Base-by-base conservation (phyloP, 441 rosid genomes). In the Syzygium syzygioides region DNA sequence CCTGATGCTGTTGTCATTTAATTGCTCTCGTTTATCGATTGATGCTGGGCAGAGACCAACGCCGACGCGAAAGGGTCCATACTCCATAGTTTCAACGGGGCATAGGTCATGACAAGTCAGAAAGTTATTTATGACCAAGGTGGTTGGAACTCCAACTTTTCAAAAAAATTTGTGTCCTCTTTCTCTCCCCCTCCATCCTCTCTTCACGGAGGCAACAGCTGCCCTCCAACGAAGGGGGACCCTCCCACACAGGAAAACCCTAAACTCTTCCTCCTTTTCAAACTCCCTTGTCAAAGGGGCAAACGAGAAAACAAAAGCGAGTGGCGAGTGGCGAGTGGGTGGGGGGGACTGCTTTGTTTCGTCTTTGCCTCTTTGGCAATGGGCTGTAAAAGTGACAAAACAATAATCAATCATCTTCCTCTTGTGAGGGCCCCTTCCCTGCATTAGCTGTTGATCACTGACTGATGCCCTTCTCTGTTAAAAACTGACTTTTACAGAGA, bases 11-110 rank as follows among this genome's bases (percentile, higher is more conserved):
- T 76, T 3, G 52, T 41, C 10, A 4, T 14, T 41, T 25, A 25
- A 71, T 37, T 34, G 48, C 50, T 34, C 26, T 14, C 28, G 10
- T 37, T 20, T 2, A 5, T 20, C 52, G 9, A 37, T 41, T 3
- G 4, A 6, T 6, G 52, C 13, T 4, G 18, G 1, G 4, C 41
- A 4, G 9, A 3, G n/a, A 15, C 1, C 1, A 23, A 76, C 10
- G 14, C n/a, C 12, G 12, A 37, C 2, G 4, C 17, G 5, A 41
- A 76, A 41, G 83, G 52, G n/a, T 71, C 28, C 52, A 12, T 76
- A 76, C 17, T 71, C 28, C 52, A 12, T 76, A 76, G 41, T 76
- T 20, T 76, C n/a, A 9, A 76, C 10, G n/a, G n/a, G 52, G 17
- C 52, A 71, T 6, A 5, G 28, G 25, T 37, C 15, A 41, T 23